Percentiles rank a stretch among this genome's conserved stretches.
Evolutionary conservation across 164 flowering plant genomes (phyloP).

Genomic region (Cinnamomum chago): DNA sequence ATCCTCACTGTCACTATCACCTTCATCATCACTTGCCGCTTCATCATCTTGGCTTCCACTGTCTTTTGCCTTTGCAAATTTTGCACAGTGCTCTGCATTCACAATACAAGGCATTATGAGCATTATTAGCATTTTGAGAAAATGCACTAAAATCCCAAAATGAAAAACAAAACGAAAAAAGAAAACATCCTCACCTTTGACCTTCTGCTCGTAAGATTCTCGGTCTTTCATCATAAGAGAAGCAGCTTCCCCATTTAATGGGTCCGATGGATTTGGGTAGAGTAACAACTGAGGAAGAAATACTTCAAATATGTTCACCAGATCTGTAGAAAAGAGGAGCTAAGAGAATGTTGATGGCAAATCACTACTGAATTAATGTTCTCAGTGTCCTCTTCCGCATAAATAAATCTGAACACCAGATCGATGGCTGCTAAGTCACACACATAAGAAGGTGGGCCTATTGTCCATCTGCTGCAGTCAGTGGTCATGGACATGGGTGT

Average conservation of each 20-base stretch:
- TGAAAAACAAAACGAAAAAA: no score
- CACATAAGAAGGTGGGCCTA: no score
- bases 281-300: conserved; percentile 27
- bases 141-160: not conserved
- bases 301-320: conserved; percentile 25
- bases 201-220: conserved; percentile 43
- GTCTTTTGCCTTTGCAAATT: not conserved
- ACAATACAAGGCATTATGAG: not conserved
- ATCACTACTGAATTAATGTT: no score
- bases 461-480: no score
- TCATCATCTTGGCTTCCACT: not conserved
- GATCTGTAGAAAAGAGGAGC: conserved; percentile 11
- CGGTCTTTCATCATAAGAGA: conserved; percentile 58
- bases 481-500: no score
- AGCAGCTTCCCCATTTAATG: conserved; percentile 70
- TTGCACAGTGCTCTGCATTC: not conserved
- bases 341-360: no score
- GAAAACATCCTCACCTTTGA: conserved; percentile 35
- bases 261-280: conserved; percentile 44
- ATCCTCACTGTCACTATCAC: not conserved
- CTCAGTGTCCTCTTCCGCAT: no score
- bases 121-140: no score
- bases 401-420: no score
- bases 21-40: not conserved
- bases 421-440: no score